Base-by-base conservation (phyloP, 2,329 filamentous ascomycete species). In the Emergomyces pasteurianus region DNA sequence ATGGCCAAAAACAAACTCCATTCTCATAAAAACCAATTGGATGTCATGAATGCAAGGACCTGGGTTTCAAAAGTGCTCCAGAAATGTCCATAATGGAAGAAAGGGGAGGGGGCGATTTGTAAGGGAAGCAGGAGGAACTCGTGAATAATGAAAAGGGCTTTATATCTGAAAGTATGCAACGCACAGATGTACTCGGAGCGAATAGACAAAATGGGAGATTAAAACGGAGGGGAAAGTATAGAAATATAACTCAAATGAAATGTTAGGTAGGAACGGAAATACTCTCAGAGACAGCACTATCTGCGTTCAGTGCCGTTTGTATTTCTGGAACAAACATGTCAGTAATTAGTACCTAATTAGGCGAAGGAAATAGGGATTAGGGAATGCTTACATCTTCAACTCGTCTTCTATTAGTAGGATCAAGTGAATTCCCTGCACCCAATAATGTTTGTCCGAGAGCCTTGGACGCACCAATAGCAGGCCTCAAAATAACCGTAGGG, bases 401-500 rank as follows among this genome's bases (percentile, higher is more conserved):
- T 71, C 88, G 86, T 68, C 89, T 82, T 70, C 87, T 78, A 71
- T 96, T 92, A 63, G 85, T 81, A 59, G 88, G 88, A 77, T 99
- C 94, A 67, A 99, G 79, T 54, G 89, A 85, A 73, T 99, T 99
- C 0, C 90, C 95, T 16, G 92, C 92, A 5, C 95, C 94, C 76
- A 97, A 81, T 62, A 99, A 78, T 43, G 92, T 90, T 77, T 95
- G 89, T 9, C 91, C 90, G 57, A 96, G 86, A 0, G 87, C 92
- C 74, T 92, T 92, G 42, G 87, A 90, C 8, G 91, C 90, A 0
- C 92, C 95, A 68, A 97, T 90, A 3, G 91, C 90, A 8, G 94
- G 94, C 60, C 92, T 80, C 66, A 99, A 84, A 58, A 99, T 88
- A 23, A 97, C 90, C 0, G 92, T 96, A n/a, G 94, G 94, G 36